phyloP scores from a whole-genome alignment of 371 early-diverging fungal species.

The Rhizopus sp. region DNA sequence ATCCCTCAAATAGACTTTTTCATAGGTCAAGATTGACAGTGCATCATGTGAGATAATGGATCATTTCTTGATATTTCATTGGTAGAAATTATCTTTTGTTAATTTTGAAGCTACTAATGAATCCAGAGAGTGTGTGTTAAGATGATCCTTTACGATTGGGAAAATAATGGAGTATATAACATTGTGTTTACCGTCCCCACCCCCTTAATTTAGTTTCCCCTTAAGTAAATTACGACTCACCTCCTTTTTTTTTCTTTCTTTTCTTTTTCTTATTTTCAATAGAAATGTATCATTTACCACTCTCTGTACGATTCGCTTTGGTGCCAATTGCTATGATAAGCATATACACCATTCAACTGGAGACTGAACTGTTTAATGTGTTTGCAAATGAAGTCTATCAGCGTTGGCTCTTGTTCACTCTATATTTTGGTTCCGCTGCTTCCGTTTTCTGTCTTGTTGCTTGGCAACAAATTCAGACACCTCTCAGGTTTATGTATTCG shows the following conservation, averaged over 20 bases:
- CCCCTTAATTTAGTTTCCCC: background rate
- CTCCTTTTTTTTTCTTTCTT: slow-evolving; percentile 1
- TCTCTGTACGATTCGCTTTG: slow-evolving; percentile 9
- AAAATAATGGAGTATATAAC: too few relatives aligned
- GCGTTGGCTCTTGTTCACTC: slow-evolving; percentile 20
- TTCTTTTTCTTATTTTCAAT: slow-evolving; percentile 4
- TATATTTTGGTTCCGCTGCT: slow-evolving; percentile 13
- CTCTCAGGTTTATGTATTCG: slow-evolving; percentile 62
- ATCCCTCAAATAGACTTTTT: too few relatives aligned
- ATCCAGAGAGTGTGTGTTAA: too few relatives aligned
- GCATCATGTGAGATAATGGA: too few relatives aligned
- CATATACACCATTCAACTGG: slow-evolving; percentile 12
- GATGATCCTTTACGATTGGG: too few relatives aligned
- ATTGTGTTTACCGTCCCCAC: background rate
- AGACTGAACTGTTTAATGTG: slow-evolving; percentile 1
- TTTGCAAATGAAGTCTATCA: slow-evolving; percentile 8
- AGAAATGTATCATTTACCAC: slow-evolving; percentile 7
- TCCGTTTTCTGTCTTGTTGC: slow-evolving; percentile 12
- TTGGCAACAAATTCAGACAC: slow-evolving; percentile 47
- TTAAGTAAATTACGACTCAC: background rate
- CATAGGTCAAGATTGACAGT: too few relatives aligned
- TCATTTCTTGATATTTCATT: too few relatives aligned
- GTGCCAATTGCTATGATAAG: slow-evolving; percentile 13
- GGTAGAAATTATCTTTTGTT: too few relatives aligned
- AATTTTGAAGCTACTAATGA: too few relatives aligned